Base-by-base conservation (phyloP, 140 eudicot species). In the Flaveria floridana region DNA sequence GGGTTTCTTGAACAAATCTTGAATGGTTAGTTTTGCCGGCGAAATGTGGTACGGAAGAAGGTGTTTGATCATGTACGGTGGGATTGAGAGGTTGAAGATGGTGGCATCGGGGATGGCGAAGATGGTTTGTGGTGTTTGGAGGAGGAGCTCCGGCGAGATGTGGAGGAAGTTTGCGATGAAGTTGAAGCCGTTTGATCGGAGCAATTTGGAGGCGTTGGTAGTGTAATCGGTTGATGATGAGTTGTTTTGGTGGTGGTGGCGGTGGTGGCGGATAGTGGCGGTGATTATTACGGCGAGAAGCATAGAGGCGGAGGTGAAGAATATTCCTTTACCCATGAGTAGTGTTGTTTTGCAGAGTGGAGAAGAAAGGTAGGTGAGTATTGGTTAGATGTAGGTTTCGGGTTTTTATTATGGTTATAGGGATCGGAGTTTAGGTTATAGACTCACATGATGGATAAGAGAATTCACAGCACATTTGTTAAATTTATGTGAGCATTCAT, bases 81-180 rank as follows among this genome's bases (percentile, higher is more conserved):
- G 91, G 52, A 81, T 7, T 3, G 93, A 83, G 73, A 80, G 68
- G 76, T 78, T 81, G 18, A 88, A 59, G 12, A 90, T 44, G 66
- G 87, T 70, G 71, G 82, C 21, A 55, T 90, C 95, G 2, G 84
- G 85, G 76, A 87, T 68, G 14, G 95, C 95, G 57, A 90, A 90
- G 55, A 90, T 19, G 69, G 96, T 90, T 74, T 83, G 61, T 19
- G 86, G 83, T 21, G 80, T 15, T 2, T 87, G 66, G 12, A 79
- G 78, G 84, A 85, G 82, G 86, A 87, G 83, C 0, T 85, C 87
- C 6, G 95, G 95, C n/a, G 91, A 82, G 80, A 86, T 46, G 55
- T 81, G 91, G 78, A 87, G 95, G 81, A 87, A 86, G 69, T 93
- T 87, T 71, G 93, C 89, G 28, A 73, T 51, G 79, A 70, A 25